Percentiles rank a stretch among this genome's conserved stretches.
phyloP scores from a whole-genome alignment of 1,139 yeast genomes.

The Kodamaea suecica region DNA sequence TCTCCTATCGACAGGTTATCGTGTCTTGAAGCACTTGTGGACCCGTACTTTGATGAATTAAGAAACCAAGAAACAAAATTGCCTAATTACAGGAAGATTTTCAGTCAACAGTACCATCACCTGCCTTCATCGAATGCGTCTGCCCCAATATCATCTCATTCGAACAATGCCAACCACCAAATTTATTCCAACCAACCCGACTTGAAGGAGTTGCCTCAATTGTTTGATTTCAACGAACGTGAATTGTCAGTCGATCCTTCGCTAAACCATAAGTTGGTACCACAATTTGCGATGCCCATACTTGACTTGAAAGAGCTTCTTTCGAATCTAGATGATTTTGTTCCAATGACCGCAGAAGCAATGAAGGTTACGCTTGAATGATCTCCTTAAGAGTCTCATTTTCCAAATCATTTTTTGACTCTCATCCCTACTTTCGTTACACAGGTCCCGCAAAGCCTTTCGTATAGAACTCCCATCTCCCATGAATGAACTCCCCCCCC shows the following conservation, averaged over 20 bases:
- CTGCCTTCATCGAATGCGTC: conserved; percentile 11
- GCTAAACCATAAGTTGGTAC: conserved; percentile 36
- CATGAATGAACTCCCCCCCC: no score
- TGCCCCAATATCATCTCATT: conserved; percentile 13
- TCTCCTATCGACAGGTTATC: conserved; percentile 71
- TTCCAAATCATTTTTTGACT: no score
- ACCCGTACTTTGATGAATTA: conserved; percentile 76
- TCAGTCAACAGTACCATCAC: conserved; percentile 38
- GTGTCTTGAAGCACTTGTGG: conserved; percentile 66
- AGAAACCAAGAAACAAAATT: conserved; percentile 52
- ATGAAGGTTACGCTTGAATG: conserved; percentile 37
- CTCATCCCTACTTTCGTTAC: no score
- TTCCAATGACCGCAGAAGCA: conserved; percentile 34
- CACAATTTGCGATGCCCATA: conserved; percentile 35
- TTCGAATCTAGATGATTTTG: conserved; percentile 27
- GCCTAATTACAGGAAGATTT: conserved; percentile 51
- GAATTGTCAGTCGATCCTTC: conserved; percentile 42
- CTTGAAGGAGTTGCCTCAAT: conserved; percentile 40
- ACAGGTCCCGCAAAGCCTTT: no score
- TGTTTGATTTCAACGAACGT: conserved; percentile 50
- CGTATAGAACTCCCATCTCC: no score
- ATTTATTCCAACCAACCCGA: conserved; percentile 42
- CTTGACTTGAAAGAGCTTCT: conserved; percentile 28
- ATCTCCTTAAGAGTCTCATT: no score
- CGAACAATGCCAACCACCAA: conserved; percentile 36